Conservation (phyloP, 495 filamentous ascomycete species). For the Tuber brumale region DNA sequence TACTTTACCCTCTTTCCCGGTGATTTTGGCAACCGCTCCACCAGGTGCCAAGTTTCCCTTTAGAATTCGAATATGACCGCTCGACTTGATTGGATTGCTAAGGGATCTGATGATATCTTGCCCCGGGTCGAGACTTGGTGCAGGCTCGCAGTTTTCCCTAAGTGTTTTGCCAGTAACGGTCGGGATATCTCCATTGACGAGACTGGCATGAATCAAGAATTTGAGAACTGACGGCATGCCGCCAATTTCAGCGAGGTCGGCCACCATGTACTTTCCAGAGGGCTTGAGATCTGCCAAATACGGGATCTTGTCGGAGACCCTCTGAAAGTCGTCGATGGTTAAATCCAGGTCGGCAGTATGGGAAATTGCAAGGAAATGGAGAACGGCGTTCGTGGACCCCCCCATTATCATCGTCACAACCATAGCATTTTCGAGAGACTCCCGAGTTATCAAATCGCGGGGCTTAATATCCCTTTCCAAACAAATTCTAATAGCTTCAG, state of each 20-base stretch:
- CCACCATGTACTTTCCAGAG: conserved; percentile 82
- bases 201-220: conserved; percentile 70
- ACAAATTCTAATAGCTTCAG: conserved; percentile 74
- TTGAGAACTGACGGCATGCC: conserved; percentile 90
- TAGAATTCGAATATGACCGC: conserved; percentile 85
- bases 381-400: conserved; percentile 83
- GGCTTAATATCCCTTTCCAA: conserved; percentile 85
- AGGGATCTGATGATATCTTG: conserved; percentile 83
- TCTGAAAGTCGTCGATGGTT: conserved; percentile 79
- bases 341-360: conserved; percentile 77
- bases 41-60: conserved; percentile 84
- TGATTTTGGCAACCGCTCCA: conserved; percentile 95
- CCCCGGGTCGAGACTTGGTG: conserved; percentile 69
- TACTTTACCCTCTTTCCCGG: conserved; percentile 79
- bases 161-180: conserved; percentile 93
- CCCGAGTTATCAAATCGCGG: conserved; percentile 73
- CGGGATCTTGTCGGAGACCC: conserved; percentile 80
- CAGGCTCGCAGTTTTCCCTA: conserved; percentile 75
- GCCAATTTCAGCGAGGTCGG: conserved; percentile 89
- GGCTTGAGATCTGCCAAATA: conserved; percentile 92
- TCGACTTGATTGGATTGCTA: conserved; percentile 74
- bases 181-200: conserved; percentile 75
- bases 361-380: conserved; percentile 95
- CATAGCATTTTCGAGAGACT: conserved; percentile 86
- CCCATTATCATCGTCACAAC: conserved; percentile 89